These are phyloP conservation scores for Ilex paraguariensis DNA, from an alignment of 305 asterid species.

Conservation along the genomic window DNA sequence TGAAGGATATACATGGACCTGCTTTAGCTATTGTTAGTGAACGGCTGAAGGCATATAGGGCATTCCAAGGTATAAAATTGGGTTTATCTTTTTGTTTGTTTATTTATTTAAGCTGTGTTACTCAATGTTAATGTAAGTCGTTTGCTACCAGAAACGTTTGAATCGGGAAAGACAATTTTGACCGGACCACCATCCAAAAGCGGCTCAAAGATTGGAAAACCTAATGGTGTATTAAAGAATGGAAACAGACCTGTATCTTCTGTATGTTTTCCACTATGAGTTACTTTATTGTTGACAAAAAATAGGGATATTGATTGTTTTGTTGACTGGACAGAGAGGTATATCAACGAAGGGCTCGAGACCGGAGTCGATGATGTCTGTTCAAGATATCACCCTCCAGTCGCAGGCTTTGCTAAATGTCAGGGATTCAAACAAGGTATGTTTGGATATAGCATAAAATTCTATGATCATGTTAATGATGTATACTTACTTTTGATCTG, in stretches of 20 bases:
- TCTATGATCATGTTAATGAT: background rate
- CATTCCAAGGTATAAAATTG: conserved; percentile 47
- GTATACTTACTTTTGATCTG: background rate
- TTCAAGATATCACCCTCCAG: conserved; percentile 81
- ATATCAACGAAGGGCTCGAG: conserved; percentile 68
- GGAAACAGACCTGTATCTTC: conserved; percentile 78
- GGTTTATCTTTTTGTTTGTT: conserved; percentile 1
- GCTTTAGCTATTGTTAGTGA: conserved; percentile 90
- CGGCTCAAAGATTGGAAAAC: conserved; percentile 61
- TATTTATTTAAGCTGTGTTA: conserved; percentile 5
- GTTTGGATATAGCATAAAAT: background rate
- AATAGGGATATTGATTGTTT: conserved; percentile 13
- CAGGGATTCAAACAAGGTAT: conserved; percentile 92
- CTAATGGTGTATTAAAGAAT: conserved; percentile 58
- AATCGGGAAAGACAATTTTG: conserved; percentile 56
- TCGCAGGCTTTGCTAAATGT: conserved; percentile 78
- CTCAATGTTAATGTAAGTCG: conserved; percentile 15
- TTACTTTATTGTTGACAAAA: conserved; percentile 13
- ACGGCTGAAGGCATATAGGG: conserved; percentile 72
- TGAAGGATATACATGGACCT: conserved; percentile 90
- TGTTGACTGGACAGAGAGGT: conserved; percentile 47
- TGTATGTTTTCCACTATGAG: conserved; percentile 43
- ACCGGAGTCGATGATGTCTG: conserved; percentile 71
- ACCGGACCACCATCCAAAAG: conserved; percentile 51
- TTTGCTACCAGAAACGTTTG: conserved; percentile 49